A percentile compares a stretch with the other conserved stretches of the same genome.
Conservation (phyloP, 495 filamentous ascomycete genomes). For the Lophium mytilinum region DNA sequence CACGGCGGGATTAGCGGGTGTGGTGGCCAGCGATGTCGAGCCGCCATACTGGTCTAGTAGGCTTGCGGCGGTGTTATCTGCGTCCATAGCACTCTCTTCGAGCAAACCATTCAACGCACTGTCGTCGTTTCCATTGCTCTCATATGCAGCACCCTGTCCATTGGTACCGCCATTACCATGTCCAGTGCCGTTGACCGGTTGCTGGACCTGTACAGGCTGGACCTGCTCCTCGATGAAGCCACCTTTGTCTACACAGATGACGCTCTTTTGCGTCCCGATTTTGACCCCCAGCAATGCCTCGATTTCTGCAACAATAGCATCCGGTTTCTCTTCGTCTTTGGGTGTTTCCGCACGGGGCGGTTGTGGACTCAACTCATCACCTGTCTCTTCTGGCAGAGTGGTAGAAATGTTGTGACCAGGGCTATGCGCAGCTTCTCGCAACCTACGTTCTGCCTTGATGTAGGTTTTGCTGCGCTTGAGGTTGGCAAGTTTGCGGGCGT, state of each 20-base stretch:
- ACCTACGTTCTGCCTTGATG: constrained; percentile 29
- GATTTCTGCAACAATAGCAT: constrained; percentile 28
- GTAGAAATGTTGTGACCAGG: background rate
- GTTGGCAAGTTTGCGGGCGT: constrained; percentile 64
- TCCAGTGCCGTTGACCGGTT: constrained; percentile 12
- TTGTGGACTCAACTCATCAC: background rate
- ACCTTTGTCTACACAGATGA: constrained; percentile 33
- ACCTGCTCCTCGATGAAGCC: constrained; percentile 30
- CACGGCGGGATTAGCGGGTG: constrained; percentile 19
- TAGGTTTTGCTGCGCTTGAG: constrained; percentile 52
- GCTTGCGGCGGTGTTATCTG: constrained; percentile 24
- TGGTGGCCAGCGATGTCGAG: constrained; percentile 16
- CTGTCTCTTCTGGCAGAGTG: background rate
- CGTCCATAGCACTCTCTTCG: constrained; percentile 13
- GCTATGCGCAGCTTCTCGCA: constrained; percentile 24
- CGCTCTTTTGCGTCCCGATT: constrained; percentile 26
- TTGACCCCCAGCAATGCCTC: constrained; percentile 27
- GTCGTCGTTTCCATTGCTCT: background rate
- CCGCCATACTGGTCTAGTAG: constrained; percentile 25
- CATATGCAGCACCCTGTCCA: background rate
- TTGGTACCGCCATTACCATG: background rate
- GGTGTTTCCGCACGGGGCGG: background rate
- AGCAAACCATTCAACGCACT: constrained; percentile 6
- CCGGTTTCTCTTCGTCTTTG: constrained; percentile 21
- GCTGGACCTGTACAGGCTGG: constrained; percentile 4